Evolutionary conservation across 2,329 filamentous ascomycete genomes (phyloP).

Genomic region (Fusarium papillatum): DNA sequence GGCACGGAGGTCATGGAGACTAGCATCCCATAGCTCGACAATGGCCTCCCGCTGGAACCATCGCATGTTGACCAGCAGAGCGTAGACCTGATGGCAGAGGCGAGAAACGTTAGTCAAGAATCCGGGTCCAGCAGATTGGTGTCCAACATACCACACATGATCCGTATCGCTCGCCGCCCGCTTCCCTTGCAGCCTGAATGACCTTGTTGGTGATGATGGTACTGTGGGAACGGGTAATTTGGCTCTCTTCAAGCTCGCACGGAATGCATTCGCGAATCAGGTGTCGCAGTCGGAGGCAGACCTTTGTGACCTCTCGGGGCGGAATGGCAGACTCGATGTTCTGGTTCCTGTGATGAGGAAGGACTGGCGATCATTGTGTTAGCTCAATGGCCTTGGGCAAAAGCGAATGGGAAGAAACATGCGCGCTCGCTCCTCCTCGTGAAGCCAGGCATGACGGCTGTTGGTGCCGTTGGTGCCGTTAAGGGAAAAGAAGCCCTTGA

Average conservation of each 20-base stretch:
- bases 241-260: conserved; percentile 85
- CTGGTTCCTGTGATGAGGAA: conserved; percentile 73
- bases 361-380: conserved; percentile 61
- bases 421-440: conserved; percentile 61
- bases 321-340: conserved; percentile 76
- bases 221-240: conserved; percentile 86
- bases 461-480: conserved; percentile 35
- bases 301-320: conserved; percentile 86
- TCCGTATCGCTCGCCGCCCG: conserved; percentile 80
- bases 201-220: conserved; percentile 86
- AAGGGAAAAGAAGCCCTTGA: conserved; percentile 48
- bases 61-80: conserved; percentile 78
- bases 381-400: neutral
- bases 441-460: conserved; percentile 52
- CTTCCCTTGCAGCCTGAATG: conserved; percentile 83
- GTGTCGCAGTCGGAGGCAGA: conserved; percentile 90
- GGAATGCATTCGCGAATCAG: conserved; percentile 91
- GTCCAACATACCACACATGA: conserved; percentile 75
- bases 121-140: neutral
- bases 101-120: neutral
- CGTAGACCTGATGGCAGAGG: conserved; percentile 67
- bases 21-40: conserved; percentile 92
- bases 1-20: conserved; percentile 84
- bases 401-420: conserved; percentile 39
- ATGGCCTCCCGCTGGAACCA: conserved; percentile 86